A percentile compares a stretch with the other conserved stretches of the same genome.
Evolutionary conservation across 306 rosid species (phyloP).

Genomic region (Acacia crassicarpa): DNA sequence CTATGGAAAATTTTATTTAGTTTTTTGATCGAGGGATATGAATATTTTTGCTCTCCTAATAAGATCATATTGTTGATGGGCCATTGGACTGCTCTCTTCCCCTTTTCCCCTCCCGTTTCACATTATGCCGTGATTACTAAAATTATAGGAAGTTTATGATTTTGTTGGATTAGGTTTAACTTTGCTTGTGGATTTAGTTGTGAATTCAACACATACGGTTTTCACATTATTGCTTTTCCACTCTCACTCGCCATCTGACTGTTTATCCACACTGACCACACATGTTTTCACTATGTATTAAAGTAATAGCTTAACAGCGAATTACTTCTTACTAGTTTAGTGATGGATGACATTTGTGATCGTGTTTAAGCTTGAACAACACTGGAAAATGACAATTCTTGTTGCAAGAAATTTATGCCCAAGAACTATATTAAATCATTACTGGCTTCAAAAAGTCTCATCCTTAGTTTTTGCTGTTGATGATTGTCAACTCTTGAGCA

Average conservation of each 20-base stretch:
- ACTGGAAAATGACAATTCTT: background rate
- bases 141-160: background rate
- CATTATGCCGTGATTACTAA: background rate
- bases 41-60: too few relatives aligned
- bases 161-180: background rate
- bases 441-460: background rate
- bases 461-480: background rate
- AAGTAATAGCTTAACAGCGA: background rate
- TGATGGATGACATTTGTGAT: background rate
- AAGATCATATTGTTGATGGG: background rate
- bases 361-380: background rate
- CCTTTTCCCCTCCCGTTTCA: too few relatives aligned
- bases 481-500: background rate
- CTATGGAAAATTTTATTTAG: background rate
- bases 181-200: background rate
- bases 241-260: too few relatives aligned
- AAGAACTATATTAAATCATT: background rate
- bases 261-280: too few relatives aligned
- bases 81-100: background rate
- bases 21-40: background rate
- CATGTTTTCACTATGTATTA: background rate
- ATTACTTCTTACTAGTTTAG: background rate
- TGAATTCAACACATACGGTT: background rate
- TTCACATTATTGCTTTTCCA: background rate
- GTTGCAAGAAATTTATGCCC: background rate